phyloP scores from a whole-genome alignment of 257 asterid genomes.

The Lycium barbarum region DNA sequence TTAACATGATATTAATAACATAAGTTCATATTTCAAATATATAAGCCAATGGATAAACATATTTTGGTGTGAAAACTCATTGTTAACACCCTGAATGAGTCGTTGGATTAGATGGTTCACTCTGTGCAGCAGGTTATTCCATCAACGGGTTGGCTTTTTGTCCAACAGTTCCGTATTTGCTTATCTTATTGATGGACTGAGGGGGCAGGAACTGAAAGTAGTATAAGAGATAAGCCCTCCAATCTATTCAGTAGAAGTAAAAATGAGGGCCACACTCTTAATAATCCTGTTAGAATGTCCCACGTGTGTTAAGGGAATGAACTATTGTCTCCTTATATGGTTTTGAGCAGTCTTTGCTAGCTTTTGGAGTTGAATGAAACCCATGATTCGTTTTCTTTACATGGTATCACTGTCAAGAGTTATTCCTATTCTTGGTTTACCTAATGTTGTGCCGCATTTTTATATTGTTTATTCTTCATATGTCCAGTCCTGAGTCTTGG shows the following conservation, averaged over 20 bases:
- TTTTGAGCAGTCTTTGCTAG: background rate
- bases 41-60: background rate
- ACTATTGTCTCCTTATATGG: background rate
- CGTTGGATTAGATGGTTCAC: background rate
- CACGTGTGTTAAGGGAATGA: background rate
- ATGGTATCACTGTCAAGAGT: background rate
- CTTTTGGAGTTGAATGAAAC: background rate
- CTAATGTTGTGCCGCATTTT: slow-evolving; percentile 4
- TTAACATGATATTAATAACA: background rate
- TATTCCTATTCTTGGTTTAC: background rate
- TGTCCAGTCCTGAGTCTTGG: background rate
- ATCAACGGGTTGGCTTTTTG: background rate
- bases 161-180: background rate
- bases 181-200: background rate
- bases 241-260: background rate
- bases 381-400: background rate
- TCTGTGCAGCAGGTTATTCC: background rate
- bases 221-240: background rate
- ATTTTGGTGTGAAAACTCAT: background rate
- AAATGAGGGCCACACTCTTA: background rate
- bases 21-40: background rate
- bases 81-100: background rate
- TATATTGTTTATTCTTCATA: background rate
- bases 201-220: background rate
- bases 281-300: slow-evolving; percentile 5